Base-by-base conservation (phyloP, 2,329 filamentous ascomycete genomes). In the Elsinoe necatrix region DNA sequence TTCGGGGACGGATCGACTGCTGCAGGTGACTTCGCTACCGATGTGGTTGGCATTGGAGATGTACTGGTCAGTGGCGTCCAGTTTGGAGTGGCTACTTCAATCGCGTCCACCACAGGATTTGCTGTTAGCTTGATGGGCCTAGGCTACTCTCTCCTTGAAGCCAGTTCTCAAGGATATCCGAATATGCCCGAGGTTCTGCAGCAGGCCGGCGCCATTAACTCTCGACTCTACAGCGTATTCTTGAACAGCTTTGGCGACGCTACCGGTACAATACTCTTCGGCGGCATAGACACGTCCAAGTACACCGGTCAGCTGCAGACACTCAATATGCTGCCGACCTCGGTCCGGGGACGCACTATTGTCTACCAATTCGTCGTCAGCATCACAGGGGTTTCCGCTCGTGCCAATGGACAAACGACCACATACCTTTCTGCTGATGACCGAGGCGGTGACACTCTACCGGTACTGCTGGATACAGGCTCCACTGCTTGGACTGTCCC, bases 391-490 rank as follows among this genome's bases (percentile, higher is more conserved):
- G 56, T 64, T 14, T 63, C 58, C 31, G 59, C 60, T 11, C 60
- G 60, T 16, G 58, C 62, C 8, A 48, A 42, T 9, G 62, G 62
- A 39, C 45, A 61, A 20, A 62, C 51, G 8, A 58, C 50, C 8
- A 54, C 59, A 4, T 50, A 65, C 29, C 63, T 66, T 57, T 59
- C 61, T 4, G 62, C 60, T 34, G 63, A 63, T 29, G 59, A 63
- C 31, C 16, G 18, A 29, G 11, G 21, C 18, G 34, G 42, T 12
- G 42, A 47, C 27, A 34, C 56, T 16, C 58, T 67, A 0, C 61
- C 63, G 5, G 66, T 69, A 3, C 60, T 67, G 9, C 63, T 69
- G 37, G 68, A 70, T 56, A 68, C 68, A 11, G 68, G 68, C 43
- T 63, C 62, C 12, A 59, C 64, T 14, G 63, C 64, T 4, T 68